A percentile compares a stretch with the other conserved stretches of the same genome.
phyloP scores from a whole-genome alignment of 2,329 filamentous ascomycete genomes.

The Hypoxylon sp. region DNA sequence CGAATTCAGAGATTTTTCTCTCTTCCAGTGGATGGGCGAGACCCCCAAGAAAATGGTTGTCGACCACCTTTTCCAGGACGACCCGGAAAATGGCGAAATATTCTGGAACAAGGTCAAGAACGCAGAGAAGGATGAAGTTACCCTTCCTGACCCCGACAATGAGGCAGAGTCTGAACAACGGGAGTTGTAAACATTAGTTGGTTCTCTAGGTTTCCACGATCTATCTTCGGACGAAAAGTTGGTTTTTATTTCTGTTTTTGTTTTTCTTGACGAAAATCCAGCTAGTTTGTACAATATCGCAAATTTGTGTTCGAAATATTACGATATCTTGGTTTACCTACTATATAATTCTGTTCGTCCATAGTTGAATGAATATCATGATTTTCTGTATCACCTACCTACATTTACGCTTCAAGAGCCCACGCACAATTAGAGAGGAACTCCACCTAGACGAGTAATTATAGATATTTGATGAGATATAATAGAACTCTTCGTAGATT shows the following conservation, averaged over 20 bases:
- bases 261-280: background rate
- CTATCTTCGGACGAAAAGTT: background rate
- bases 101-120: conserved; percentile 75
- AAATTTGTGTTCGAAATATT: background rate
- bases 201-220: background rate
- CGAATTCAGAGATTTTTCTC: conserved; percentile 79
- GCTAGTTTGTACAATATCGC: conserved; percentile 4
- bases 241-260: background rate
- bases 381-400: background rate
- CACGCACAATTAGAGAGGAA: background rate
- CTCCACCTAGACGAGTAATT: background rate
- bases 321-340: background rate
- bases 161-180: conserved; percentile 16
- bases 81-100: conserved; percentile 71
- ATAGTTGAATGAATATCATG: background rate
- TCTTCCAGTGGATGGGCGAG: conserved; percentile 83
- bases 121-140: conserved; percentile 71
- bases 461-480: background rate
- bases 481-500: background rate
- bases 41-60: conserved; percentile 76
- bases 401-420: background rate
- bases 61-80: conserved; percentile 75
- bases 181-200: conserved; percentile 42
- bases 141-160: conserved; percentile 51
- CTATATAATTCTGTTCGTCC: background rate